Base-by-base conservation (phyloP, 2,329 filamentous ascomycete species). In the Trichoderma sp. region DNA sequence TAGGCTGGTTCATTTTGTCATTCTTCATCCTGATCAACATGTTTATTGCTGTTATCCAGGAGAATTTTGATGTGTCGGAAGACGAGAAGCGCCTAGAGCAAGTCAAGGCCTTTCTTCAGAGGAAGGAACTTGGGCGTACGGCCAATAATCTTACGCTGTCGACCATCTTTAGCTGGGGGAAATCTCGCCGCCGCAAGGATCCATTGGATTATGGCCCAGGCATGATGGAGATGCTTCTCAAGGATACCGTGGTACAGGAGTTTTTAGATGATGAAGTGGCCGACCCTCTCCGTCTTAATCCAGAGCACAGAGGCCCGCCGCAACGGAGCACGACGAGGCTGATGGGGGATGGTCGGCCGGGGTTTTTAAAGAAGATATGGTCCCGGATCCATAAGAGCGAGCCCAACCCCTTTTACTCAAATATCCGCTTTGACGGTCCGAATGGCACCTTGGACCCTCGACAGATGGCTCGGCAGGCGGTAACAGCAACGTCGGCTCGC, bases 1-100 rank as follows among this genome's bases (percentile, higher is more conserved):
- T 98, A 74, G 88, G 95, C 75, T 99, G 96, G 96, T 98, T 97
- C 81, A 96, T 97, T 71, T 87, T 99, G 57, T 88, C 94, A 6
- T 98, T 97, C 81, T 95, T 98, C 80, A 97, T 99, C 83, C 89
- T 98, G 73, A 84, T 99, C 84, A 99, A 98, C 79, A 99, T 99
- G 96, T 99, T 99, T 86, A 98, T 99, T 93, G 96, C 96, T 86
- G 96, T 99, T 83, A 99, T 99, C 75, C 96, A 99, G 81, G 96
- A 99, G 80, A 99, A 97, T 78, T 99, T 99, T 80, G 96, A 99
- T 82, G 94, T 99, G 30, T 97, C 95, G 4, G 96, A 99, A 80
- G 97, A 99, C 79, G 95, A 98, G 81, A 99, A 99, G 83, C 94
- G 97, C 24, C 83, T 98, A 73, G 94, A 98, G 80, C 97, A 99